phyloP scores from a whole-genome alignment of 768 basidiomycete genomes.

The Podaxis sp. region DNA sequence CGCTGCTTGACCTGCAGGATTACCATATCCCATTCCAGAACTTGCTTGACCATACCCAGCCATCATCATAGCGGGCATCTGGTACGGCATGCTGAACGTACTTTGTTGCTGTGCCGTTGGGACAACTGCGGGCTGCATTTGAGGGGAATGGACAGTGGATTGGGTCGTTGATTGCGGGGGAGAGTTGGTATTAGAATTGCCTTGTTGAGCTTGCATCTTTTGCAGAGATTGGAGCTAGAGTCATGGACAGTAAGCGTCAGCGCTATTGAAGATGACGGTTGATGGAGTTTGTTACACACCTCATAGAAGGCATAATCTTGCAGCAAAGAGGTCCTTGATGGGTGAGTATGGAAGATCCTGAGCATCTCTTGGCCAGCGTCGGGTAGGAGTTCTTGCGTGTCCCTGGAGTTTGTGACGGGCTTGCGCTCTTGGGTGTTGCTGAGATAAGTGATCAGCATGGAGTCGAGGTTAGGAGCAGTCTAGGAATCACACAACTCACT shows the following conservation, averaged over 20 bases:
- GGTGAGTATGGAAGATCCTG: slow-evolving; percentile 91
- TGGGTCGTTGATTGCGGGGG: slow-evolving; percentile 38
- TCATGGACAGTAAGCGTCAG: background rate
- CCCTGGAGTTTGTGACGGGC: slow-evolving; percentile 96
- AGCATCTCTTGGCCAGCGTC: slow-evolving; percentile 98
- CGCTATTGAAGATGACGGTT: background rate
- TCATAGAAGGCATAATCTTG: slow-evolving; percentile 95
- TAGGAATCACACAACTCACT: slow-evolving; percentile 43
- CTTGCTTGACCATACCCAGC: slow-evolving; percentile 40
- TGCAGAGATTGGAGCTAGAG: slow-evolving; percentile 82
- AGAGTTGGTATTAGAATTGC: slow-evolving; percentile 29
- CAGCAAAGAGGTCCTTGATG: slow-evolving; percentile 87
- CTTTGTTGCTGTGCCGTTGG: slow-evolving; percentile 24
- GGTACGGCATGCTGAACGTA: slow-evolving; percentile 57
- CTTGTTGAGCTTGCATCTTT: slow-evolving; percentile 51
- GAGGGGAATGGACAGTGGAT: slow-evolving; percentile 40
- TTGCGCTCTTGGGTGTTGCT: slow-evolving; percentile 98
- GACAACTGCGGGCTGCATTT: slow-evolving; percentile 30
- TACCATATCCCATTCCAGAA: slow-evolving; percentile 13
- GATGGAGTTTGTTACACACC: slow-evolving; percentile 40
- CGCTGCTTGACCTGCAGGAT: slow-evolving; percentile 7
- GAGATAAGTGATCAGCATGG: slow-evolving; percentile 18
- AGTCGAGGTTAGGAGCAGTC: background rate
- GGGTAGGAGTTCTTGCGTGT: slow-evolving; percentile 94
- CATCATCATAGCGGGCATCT: slow-evolving; percentile 65